These are phyloP conservation scores for Cercis canadensis DNA, from an alignment of 306 rosid species.

Conservation along the genomic window DNA sequence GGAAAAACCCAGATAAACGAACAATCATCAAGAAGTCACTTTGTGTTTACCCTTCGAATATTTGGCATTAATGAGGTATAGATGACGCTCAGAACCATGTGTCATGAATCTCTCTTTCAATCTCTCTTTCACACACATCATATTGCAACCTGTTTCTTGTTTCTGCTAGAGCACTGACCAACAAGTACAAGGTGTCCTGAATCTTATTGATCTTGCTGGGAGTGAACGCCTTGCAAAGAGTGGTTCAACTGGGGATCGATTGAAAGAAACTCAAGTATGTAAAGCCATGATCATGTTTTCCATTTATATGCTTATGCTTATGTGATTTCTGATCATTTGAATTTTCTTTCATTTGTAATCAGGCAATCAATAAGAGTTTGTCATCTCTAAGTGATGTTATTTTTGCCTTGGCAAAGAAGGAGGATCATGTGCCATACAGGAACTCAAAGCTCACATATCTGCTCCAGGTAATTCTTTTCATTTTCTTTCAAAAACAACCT, in stretches of 20 bases:
- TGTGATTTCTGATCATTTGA: slow-evolving; percentile 22
- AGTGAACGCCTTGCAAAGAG: slow-evolving; percentile 98
- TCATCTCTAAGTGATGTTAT: slow-evolving; percentile 94
- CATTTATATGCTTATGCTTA: slow-evolving; percentile 11
- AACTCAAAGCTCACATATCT: slow-evolving; percentile 98
- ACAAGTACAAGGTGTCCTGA: slow-evolving; percentile 92
- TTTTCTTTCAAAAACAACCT: not conserved
- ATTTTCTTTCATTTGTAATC: slow-evolving; percentile 33
- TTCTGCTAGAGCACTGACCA: slow-evolving; percentile 82
- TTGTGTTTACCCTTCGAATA: slow-evolving; percentile 92
- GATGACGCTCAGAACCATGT: slow-evolving; percentile 7
- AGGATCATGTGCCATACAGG: slow-evolving; percentile 88
- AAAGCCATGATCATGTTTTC: slow-evolving; percentile 11
- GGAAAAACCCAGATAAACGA: slow-evolving; percentile 99
- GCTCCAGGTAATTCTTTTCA: slow-evolving; percentile 74
- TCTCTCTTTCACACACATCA: slow-evolving; percentile 17
- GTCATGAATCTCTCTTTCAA: slow-evolving; percentile 5
- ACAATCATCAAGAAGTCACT: slow-evolving; percentile 97
- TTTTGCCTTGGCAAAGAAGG: slow-evolving; percentile 95
- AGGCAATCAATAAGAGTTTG: slow-evolving; percentile 93
- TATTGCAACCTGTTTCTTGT: slow-evolving; percentile 29
- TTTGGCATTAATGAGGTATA: slow-evolving; percentile 90
- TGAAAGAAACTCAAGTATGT: slow-evolving; percentile 93
- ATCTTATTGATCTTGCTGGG: slow-evolving; percentile 98
- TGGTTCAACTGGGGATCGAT: slow-evolving; percentile 91